Evolutionary conservation across 352 stramenopile genomes (phyloP), one percentile per base, ranked within the genome.

Genomic region (Pythium aquatile): DNA sequence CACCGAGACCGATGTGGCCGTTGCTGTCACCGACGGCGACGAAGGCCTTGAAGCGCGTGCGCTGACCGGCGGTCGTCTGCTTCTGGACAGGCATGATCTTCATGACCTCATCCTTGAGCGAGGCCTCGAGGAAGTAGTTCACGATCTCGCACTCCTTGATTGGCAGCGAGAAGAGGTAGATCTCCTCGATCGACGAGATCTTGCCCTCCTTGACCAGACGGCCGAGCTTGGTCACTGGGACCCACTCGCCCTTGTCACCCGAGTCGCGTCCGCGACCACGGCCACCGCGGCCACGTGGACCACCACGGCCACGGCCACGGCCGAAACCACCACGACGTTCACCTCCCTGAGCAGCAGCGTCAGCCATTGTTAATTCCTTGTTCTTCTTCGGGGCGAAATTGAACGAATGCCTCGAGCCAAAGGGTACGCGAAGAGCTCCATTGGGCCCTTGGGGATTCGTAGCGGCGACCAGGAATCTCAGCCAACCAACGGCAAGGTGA

Each of bases 11-110:
- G 76, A 99, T 98, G 93, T 99, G 98, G 77, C 98, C 98, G 76
- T 97, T 94, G 83, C 71, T 86, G 80, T 99, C 98, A 72, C 98
- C 98, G 58, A 99, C 95, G 64, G 97, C 98, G 32, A 99, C 97
- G 78, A 99, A 99, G 39, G 97, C 97, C 89, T 99, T 99, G 94
- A 99, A 99, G 65, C 98, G 92, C 70, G 98, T 99, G 66, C 98
- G 91, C 91, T 99, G 98, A 88, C 98, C 98, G 66, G 98, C 98
- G 47, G 96, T 98, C 55, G 96, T 99, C 86, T 99, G 97, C 94
- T 99, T 99, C 86, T 99, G 97, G 57, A 99, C 97, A 63, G 97
- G 97, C 96, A 99, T 99, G 88, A 99, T 99, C 91, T 99, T 99
- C 97, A 99, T 99, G 56, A 99, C 97, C 76, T 99, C 98, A 79